These are phyloP conservation scores for Hsuehochloa calcarea DNA, from an alignment of 176 grass and related monocot genomes.

Conservation along the genomic window DNA sequence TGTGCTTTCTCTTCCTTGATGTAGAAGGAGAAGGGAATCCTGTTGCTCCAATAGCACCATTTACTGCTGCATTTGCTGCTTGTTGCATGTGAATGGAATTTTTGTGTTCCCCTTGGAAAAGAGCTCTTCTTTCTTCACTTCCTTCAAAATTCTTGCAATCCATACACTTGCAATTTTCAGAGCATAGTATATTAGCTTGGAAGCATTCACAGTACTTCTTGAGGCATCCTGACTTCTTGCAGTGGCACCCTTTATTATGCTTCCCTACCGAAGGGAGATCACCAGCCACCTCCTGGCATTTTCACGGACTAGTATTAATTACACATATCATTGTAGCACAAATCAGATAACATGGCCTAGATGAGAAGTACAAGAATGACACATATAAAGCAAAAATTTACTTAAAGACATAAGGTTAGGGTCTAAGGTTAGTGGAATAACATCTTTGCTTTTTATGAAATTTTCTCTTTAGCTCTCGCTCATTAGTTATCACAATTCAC, in stretches of 20 bases:
- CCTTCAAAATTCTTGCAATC: constrained; percentile 98
- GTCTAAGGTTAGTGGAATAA: constrained; percentile 8
- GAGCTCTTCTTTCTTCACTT: constrained; percentile 73
- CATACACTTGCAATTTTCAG: constrained; percentile 98
- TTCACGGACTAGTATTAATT: constrained; percentile 38
- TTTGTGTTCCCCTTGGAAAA: constrained; percentile 66
- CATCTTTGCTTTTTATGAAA: constrained; percentile 2
- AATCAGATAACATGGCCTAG: constrained; percentile 8
- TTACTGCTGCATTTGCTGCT: constrained; percentile 70
- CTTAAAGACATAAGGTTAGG: not conserved
- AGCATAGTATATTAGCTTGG: constrained; percentile 97
- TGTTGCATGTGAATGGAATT: constrained; percentile 78
- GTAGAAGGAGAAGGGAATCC: constrained; percentile 71
- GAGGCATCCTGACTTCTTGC: constrained; percentile 97
- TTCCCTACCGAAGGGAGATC: constrained; percentile 76
- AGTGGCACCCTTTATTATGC: constrained; percentile 98
- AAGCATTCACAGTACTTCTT: constrained; percentile 99
- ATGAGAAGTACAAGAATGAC: constrained; percentile 22
- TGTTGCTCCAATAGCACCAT: constrained; percentile 72
- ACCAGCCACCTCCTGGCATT: constrained; percentile 56
- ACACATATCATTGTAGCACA: not conserved
- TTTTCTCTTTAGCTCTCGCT: not conserved
- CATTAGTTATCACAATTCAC: not conserved
- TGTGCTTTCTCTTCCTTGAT: constrained; percentile 71
- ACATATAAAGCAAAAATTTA: not conserved